Evolutionary conservation across 2,329 filamentous ascomycete species (phyloP), one percentile per base, ranked within the genome.

Genomic region (Diplocarpon mali): DNA sequence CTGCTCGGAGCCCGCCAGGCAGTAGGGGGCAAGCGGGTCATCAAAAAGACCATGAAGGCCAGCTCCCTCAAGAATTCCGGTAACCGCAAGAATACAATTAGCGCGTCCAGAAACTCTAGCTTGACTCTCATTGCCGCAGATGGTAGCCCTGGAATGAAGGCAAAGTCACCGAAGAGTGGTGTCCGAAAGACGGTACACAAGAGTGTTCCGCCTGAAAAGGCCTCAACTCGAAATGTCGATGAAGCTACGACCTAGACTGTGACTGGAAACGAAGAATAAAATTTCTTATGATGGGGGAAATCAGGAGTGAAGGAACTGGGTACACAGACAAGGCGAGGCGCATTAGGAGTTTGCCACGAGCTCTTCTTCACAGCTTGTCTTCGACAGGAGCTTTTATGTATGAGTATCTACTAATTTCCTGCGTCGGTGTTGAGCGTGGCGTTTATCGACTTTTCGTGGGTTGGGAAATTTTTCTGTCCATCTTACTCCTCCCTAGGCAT

Each of bases 351-450:
- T 41, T 27, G 31, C 28, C 37, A 43, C 45, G 34, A 44, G 24
- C 34, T 40, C 30, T 35, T 43, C 44, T 46, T 44, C 32, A 32
- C 40, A 44, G 44, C 52, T 52, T 37, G 47, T 57, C 46, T 57
- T 57, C 54, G 56, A 57, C 51, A 53, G 46, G 47, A 49, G 53
- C 35, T 46, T 41, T 42, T 12, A 48, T 57, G 56, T 58, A 58
- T 49, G 50, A 55, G 45, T 54, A 57, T 49, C 30, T 46, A 51
- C 39, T 34, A 50, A 51, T 48, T 51, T 31, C 29, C 34, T 43
- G 40, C 30, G 35, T 45, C 31, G 39, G 40, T 41, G 34, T 35
- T 44, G 44, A 48, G 49, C 40, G 39, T 30, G 35, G 41, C 34
- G 41, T 43, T 42, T 30, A 42, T 42, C 13, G 9, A 29, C 15